Evolutionary conservation across 2,329 filamentous ascomycete species (phyloP).

Genomic region (Pseudogymnoascus sp.): DNA sequence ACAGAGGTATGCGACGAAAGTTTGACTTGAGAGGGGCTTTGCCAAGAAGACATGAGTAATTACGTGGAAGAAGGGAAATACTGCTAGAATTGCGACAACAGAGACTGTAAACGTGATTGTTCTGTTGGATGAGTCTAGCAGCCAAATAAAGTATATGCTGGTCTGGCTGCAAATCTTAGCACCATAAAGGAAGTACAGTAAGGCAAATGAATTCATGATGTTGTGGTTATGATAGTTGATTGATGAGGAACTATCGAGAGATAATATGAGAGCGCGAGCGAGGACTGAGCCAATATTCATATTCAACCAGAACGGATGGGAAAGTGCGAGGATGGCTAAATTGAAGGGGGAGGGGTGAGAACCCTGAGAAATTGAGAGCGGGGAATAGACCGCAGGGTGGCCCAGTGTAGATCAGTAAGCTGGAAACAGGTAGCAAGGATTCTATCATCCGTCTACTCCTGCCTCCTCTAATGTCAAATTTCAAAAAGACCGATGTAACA

Average conservation of each 20-base stretch:
- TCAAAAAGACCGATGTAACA: too few relatives aligned
- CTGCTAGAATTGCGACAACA: not conserved
- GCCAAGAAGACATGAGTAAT: conserved; percentile 7
- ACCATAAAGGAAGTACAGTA: conserved; percentile 12
- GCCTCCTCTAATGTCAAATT: too few relatives aligned
- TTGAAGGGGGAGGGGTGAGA: not conserved
- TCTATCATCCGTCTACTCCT: too few relatives aligned
- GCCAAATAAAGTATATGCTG: conserved; percentile 13
- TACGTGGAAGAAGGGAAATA: conserved; percentile 8
- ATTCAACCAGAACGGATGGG: too few relatives aligned
- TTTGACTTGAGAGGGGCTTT: conserved; percentile 5
- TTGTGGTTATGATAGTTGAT: not conserved
- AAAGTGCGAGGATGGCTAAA: not conserved
- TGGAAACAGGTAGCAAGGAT: too few relatives aligned
- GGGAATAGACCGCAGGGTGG: not conserved
- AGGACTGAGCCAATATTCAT: too few relatives aligned
- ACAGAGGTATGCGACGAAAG: conserved; percentile 11
- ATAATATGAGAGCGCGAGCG: too few relatives aligned
- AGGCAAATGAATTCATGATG: conserved; percentile 11
- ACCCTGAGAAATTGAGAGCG: not conserved
- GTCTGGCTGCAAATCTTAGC: conserved; percentile 11
- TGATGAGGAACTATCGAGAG: not conserved
- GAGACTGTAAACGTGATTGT: conserved; percentile 11
- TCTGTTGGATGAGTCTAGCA: conserved; percentile 5
- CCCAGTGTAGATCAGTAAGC: too few relatives aligned